Conservation (phyloP, 495 filamentous ascomycete species). For the Margaritispora aquatica region DNA sequence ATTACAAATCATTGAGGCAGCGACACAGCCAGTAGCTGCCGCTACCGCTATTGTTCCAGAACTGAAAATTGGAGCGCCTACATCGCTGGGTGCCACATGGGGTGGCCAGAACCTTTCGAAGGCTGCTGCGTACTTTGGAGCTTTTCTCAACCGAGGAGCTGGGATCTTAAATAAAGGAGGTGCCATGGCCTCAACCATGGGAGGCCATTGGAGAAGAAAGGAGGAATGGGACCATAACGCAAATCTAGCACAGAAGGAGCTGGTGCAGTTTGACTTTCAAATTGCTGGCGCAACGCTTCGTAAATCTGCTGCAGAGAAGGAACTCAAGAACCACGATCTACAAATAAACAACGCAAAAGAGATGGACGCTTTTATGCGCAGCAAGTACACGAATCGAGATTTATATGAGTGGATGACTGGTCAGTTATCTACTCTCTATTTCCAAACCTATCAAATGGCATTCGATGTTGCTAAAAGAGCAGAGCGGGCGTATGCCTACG, state of each 20-base stretch:
- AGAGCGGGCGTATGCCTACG: slow-evolving; percentile 22
- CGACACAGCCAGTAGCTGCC: too few species aligned
- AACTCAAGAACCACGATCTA: slow-evolving; percentile 21
- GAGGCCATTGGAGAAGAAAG: background rate
- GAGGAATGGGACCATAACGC: slow-evolving; percentile 26
- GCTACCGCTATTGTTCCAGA: too few species aligned
- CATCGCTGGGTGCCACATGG: too few species aligned
- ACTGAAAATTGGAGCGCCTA: too few species aligned
- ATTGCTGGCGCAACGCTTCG: slow-evolving; percentile 20
- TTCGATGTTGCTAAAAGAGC: slow-evolving; percentile 21
- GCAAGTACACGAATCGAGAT: slow-evolving; percentile 28
- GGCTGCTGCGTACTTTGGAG: background rate
- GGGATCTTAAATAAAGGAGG: background rate
- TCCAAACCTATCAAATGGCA: slow-evolving; percentile 22
- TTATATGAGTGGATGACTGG: slow-evolving; percentile 28
- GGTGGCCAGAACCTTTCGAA: background rate
- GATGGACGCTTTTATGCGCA: slow-evolving; percentile 19
- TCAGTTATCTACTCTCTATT: slow-evolving; percentile 4
- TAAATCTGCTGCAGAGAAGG: slow-evolving; percentile 10
- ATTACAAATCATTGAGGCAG: too few species aligned
- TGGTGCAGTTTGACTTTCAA: slow-evolving; percentile 29
- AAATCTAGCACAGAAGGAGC: slow-evolving; percentile 27
- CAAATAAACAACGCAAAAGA: slow-evolving; percentile 17
- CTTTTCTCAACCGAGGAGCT: background rate
- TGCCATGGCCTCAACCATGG: background rate